Evolutionary conservation across 441 rosid species (phyloP).

Genomic region (Populus hybrid): DNA sequence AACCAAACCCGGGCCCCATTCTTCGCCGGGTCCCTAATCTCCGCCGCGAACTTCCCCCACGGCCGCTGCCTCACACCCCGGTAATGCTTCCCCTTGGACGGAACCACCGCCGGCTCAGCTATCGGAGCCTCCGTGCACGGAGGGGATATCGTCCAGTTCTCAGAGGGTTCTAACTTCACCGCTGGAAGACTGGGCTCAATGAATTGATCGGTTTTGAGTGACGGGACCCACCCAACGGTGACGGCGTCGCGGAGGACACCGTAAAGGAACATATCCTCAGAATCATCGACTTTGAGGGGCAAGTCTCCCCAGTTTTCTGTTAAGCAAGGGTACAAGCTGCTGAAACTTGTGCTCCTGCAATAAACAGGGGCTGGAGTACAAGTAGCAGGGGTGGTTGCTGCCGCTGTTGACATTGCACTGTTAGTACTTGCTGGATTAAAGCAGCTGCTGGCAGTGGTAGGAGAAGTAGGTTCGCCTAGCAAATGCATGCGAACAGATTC

Average conservation of each 20-base stretch:
- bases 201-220: conserved; percentile 17
- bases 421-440: background rate
- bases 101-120: conserved; percentile 25
- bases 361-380: conserved; percentile 25
- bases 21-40: conserved; percentile 90
- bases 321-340: conserved; percentile 58
- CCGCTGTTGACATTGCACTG: background rate
- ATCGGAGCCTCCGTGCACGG: background rate
- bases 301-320: conserved; percentile 84
- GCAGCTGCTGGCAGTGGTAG: background rate
- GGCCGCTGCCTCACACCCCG: conserved; percentile 94
- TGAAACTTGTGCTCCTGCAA: conserved; percentile 50
- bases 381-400: conserved; percentile 7
- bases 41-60: conserved; percentile 97
- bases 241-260: conserved; percentile 65
- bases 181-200: conserved; percentile 11
- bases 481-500: conserved; percentile 46
- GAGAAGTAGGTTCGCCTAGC: conserved; percentile 43
- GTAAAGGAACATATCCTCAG: conserved; percentile 83
- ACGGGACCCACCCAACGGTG: conserved; percentile 68
- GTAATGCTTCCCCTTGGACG: conserved; percentile 65
- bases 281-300: conserved; percentile 67
- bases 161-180: conserved; percentile 39
- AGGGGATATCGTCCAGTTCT: conserved; percentile 12
- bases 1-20: conserved; percentile 95